Evolutionary conservation across 31 red algal genomes (phyloP), one percentile per base, ranked within the genome.

Genomic region (Odonthalia washingtoniensis): DNA sequence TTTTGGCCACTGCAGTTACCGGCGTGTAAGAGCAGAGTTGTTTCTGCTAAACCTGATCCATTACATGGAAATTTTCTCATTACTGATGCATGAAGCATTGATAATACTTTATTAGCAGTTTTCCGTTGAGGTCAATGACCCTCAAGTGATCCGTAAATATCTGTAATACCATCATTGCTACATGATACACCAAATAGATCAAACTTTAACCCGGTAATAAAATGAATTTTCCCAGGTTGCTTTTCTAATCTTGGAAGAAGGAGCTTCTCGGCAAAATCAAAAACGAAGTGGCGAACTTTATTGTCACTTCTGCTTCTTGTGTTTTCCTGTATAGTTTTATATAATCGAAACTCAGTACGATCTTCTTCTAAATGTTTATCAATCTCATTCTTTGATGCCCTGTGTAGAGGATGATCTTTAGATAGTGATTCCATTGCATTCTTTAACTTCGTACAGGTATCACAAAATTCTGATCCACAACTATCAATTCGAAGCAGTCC

Each of bases 281-380:
- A 82, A 0, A 82, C 78, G n/a, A 82, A 82, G 34, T 82, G 78
- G 14, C 38, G n/a, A n/a, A n/a, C n/a, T n/a, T n/a, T n/a, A n/a
- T n/a, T n/a, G n/a, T n/a, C n/a, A n/a, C n/a, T n/a, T 78, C 33
- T 34, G 26, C 17, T 78, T 46, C 30, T 4, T 18, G 32, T 69
- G 5, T 4, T 4, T 18, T 69, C 65, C 5, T 9, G 65, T 9
- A 69, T 4, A 28, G 32, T 34, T 69, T 18, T 4, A 34, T 69
- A 69, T 6, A 69, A 34, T 35, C 17, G 65, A 18, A 69, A 69
- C 65, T 9, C 65, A 9, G 17, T 69, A 35, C 37, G 32, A 4
- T 4, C 65, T 18, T 69, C 17, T 69, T 9, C 5, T 34, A 69
- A 18, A 69, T 69, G 65, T 18, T 4, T 4, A 28, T 9, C 17